Evolutionary conservation across 1,139 yeast species (phyloP), one percentile per base, ranked within the genome.

Genomic region (Blastobotrys arbuscula): DNA sequence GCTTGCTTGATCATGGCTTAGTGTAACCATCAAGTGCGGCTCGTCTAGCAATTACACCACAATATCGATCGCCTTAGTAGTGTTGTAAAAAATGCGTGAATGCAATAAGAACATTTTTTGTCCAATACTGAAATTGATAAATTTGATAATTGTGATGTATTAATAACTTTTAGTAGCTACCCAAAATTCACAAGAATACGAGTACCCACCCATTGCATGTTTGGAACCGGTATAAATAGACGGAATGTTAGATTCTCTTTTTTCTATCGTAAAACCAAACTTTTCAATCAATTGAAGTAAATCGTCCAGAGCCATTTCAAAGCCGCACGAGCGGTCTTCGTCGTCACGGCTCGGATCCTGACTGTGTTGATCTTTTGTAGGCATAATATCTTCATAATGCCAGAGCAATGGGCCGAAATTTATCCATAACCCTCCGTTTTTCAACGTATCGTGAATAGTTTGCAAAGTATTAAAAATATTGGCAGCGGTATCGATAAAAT

Each of bases 321-420:
- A 61, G 0, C 92, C 92, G 44, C 74, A 72, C 18, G 57, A 62
- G 13, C 58, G 73, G 24, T 69, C 70, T 15, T 59, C 61, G 6
- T 50, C 51, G 21, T 55, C 51, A 10, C 50, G 49, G 1, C 53
- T 37, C 50, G 54, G 42, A 56, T 59, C 20, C 41, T 31, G 48
- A 31, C 60, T 56, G 48, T 54, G 57, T 28, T 34, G 44, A 19
- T 38, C 42, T 2, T 30, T 35, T 53, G 60, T 53, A 24, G 64
- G 66, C 54, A 61, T 54, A 23, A 76, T 78, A 48, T 78, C 79
- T 59, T 86, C 96, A 61, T 78, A 83, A 65, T 89, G 96, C 94
- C 96, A 88, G 47, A 84, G 66, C 24, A 88, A 68, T 0, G 96
- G 96, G 0, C 96, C 97, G 58, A 83, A 78, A 63, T 89, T 89